These are phyloP conservation scores for Amoebophrya sp. DNA, from an alignment of 169 alveolate genomes.

Conservation along the genomic window DNA sequence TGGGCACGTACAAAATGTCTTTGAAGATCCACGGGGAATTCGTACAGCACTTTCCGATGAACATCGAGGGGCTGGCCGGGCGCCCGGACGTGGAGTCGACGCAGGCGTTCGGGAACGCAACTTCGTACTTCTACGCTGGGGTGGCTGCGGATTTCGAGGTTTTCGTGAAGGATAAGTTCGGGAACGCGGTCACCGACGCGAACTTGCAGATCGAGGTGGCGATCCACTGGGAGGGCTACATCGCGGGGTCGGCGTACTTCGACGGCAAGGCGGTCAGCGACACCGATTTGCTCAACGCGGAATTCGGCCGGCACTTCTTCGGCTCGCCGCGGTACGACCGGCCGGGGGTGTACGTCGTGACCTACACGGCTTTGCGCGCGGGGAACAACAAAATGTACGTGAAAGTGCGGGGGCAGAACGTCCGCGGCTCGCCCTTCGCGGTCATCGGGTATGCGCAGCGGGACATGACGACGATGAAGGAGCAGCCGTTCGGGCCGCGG, in stretches of 20 bases:
- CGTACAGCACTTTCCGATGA: background rate
- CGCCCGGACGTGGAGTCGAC: slow-evolving; percentile 19
- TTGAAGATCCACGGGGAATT: background rate
- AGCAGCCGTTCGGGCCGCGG: background rate
- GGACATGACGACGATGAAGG: background rate
- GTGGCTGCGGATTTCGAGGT: background rate
- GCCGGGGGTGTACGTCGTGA: background rate
- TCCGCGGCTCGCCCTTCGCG: slow-evolving; percentile 29
- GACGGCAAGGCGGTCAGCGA: background rate
- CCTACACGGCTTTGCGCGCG: slow-evolving; percentile 26
- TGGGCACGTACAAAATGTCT: slow-evolving; percentile 1
- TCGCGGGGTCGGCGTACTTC: background rate
- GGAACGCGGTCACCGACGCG: slow-evolving; percentile 26
- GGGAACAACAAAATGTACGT: slow-evolving; percentile 29
- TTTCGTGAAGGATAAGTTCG: background rate
- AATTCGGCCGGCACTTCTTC: slow-evolving; percentile 26
- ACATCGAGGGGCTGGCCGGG: slow-evolving; percentile 10
- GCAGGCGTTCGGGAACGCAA: background rate
- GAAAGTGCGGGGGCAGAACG: background rate
- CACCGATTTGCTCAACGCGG: slow-evolving; percentile 4
- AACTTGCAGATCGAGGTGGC: slow-evolving; percentile 21
- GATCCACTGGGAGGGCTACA: background rate
- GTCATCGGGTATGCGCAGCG: slow-evolving; percentile 13
- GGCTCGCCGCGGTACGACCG: background rate
- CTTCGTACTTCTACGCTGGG: slow-evolving; percentile 13